Base-by-base conservation (phyloP, 768 basidiomycete genomes). In the Scleroderma citrinum region DNA sequence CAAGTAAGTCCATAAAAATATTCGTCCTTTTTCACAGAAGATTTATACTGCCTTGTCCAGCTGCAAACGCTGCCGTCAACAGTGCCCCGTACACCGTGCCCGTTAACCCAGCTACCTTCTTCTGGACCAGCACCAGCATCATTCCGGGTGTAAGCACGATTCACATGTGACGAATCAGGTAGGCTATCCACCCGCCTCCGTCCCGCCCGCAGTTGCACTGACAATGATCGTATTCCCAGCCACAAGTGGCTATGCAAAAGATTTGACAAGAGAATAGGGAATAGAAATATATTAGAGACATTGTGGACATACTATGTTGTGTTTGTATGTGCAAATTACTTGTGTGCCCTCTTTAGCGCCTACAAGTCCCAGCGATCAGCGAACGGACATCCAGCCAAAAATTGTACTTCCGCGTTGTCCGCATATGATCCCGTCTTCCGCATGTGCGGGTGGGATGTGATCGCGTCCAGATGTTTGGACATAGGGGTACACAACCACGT, bases 71-170 rank as follows among this genome's bases (percentile, higher is more conserved):
- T 35, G 47, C 47, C 35, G 40, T 48, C 7, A 42, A 48, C 40
- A 48, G 40, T 16, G 21, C 39, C 3, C 47, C 47, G 2, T 48
- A 48, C 40, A 42, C 47, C 13, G 47, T 48, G 5, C 40, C 44
- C 32, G 46, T 46, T 6, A 41, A 50, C 45, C 37, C 49, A 17
- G 20, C 21, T 36, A 50, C 49, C 29, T 50, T 26, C 44, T 50
- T 50, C 29, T 50, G 49, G 49, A 50, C 49, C 30, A 50, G 49
- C 23, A 37, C 41, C 31, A 45, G 23, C 32, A 40, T 50, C 24
- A 4, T 19, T 7, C 49, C 49, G 16, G 49, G 49, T 46, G 44
- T 46, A 26, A 50, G 49, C 44, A 50, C 49, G 17, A 50, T 50
- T 41, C 49, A 50, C 24, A 45, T 50, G 49, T 46, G 35, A 49